Evolutionary conservation across 768 basidiomycete genomes (phyloP), one percentile per base, ranked within the genome.

Genomic region (Ramaria rubella): DNA sequence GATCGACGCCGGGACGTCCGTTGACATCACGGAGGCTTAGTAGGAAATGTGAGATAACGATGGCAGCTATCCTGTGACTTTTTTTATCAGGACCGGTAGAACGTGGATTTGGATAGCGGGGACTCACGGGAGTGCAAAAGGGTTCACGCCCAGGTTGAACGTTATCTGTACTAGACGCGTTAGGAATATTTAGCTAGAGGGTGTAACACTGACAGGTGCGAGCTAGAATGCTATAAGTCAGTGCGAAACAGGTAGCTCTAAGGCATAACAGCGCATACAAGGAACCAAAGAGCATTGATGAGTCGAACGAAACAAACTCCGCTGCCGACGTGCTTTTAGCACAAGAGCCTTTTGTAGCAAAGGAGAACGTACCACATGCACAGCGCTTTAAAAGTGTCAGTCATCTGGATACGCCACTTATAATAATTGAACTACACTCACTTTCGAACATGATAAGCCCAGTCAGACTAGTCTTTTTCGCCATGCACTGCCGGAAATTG

Each of bases 241-340:
- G 21, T 9, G 17, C 8, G 23, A 12, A 27, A 7, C 26, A 51
- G 5, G 17, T 30, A 3, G 33, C 33, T 9, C 19, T 4, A 14
- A 29, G 9, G 49, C 27, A 21, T n/a, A 9, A 48, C 9, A 26
- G 24, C 21, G 45, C 49, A 51, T 38, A 38, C 49, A 21, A 51
- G 26, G n/a, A 51, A 27, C 49, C 49, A 51, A 14, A 51, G 27
- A 51, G 49, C 49, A 51, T 51, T 51, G 49, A 51, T 27, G 33
- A 51, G 49, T 27, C 49, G 23, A 9, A 51, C 14, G 26, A 51
- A 23, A 27, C 49, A 51, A 51, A 51, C 49, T 14, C 49, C 49
- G 2, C 49, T 51, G n/a, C n/a, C n/a, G n/a, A n/a, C n/a, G n/a
- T n/a, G n/a, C n/a, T n/a, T n/a, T n/a, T n/a, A n/a, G n/a, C n/a